These are phyloP conservation scores for Arthroderma sp. DNA, from an alignment of 2,329 filamentous ascomycete genomes.

Conservation along the genomic window DNA sequence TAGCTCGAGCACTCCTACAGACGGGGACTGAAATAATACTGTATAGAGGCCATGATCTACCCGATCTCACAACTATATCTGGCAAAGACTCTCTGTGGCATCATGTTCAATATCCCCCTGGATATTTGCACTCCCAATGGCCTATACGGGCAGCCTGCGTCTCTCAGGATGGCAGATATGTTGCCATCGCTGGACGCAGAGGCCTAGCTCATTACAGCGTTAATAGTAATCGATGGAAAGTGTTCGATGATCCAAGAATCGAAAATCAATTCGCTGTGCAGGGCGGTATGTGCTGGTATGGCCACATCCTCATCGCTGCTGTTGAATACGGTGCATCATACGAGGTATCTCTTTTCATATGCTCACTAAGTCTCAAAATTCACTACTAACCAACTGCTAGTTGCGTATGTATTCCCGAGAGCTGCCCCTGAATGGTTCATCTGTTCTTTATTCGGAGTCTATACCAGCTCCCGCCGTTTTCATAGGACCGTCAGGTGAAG, in stretches of 20 bases:
- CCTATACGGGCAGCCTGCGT: conserved; percentile 78
- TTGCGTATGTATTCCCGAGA: conserved; percentile 90
- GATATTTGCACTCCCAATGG: conserved; percentile 85
- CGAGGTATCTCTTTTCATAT: conserved; percentile 38
- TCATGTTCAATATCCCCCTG: conserved; percentile 68
- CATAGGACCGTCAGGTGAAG: conserved; percentile 76
- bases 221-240: conserved; percentile 89
- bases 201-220: conserved; percentile 93
- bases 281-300: conserved; percentile 97
- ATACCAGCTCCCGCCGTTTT: conserved; percentile 80
- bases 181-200: conserved; percentile 86
- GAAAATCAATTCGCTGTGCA: conserved; percentile 88
- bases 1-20: conserved; percentile 77
- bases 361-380: not conserved
- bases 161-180: conserved; percentile 82
- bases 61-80: conserved; percentile 81
- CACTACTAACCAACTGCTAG: conserved; percentile 22
- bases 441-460: conserved; percentile 61
- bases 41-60: conserved; percentile 83
- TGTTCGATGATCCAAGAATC: conserved; percentile 64
- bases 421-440: conserved; percentile 57
- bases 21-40: conserved; percentile 80
- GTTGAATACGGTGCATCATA: conserved; percentile 75
- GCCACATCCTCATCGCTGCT: conserved; percentile 84
- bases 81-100: conserved; percentile 94